Conservation (phyloP, 2,329 filamentous ascomycete genomes). For the Neopestalotiopsis sp. region DNA sequence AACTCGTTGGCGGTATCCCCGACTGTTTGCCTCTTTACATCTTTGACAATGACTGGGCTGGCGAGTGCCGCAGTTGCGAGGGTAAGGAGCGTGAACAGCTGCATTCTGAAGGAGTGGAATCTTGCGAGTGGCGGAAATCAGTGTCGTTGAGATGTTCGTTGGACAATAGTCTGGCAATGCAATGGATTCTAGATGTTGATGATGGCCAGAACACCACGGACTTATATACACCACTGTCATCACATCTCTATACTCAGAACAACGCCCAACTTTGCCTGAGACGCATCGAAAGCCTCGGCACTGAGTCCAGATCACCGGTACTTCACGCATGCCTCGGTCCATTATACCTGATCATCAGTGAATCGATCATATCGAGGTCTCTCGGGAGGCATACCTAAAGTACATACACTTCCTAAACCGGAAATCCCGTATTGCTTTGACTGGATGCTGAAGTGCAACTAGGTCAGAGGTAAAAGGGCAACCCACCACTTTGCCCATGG, state of each 20-base stretch:
- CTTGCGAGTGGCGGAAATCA: neutral
- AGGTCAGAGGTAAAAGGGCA: neutral
- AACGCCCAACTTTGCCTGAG: neutral
- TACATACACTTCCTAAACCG: neutral
- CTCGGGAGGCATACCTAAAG: neutral
- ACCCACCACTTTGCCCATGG: neutral
- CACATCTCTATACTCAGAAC: neutral
- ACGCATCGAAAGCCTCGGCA: neutral
- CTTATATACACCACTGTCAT: neutral
- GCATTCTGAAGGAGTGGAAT: conserved; percentile 2
- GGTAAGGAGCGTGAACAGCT: neutral
- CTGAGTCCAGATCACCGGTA: neutral
- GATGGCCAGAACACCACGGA: neutral
- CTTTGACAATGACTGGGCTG: conserved; percentile 3
- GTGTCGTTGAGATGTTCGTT: neutral
- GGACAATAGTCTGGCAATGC: neutral
- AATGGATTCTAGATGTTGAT: neutral
- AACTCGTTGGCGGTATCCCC: conserved; percentile 40
- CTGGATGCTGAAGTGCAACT: neutral
- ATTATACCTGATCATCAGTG: neutral
- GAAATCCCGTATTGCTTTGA: neutral
- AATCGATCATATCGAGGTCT: neutral
- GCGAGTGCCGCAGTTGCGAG: neutral
- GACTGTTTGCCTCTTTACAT: neutral
- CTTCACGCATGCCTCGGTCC: neutral